Base-by-base conservation (phyloP, 2,329 filamentous ascomycete species). In the Cercospora sp. region DNA sequence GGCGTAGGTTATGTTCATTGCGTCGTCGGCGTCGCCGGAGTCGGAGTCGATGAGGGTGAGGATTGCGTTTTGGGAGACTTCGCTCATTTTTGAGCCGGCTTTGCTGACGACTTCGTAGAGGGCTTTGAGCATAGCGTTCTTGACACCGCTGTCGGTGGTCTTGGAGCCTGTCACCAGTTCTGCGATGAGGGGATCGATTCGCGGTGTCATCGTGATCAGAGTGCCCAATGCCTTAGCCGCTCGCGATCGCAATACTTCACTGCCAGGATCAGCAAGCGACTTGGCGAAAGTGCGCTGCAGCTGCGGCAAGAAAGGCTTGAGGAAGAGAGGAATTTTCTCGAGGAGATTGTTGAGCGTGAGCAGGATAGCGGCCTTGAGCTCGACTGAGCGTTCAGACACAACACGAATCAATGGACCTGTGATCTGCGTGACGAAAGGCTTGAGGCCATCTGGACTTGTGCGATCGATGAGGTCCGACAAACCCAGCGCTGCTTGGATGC, bases 381-480 rank as follows among this genome's bases (percentile, higher is more conserved):
- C 96, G 2, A 93, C 93, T 2, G 95, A 97, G 70, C 94, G 89
- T 80, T 99, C 95, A 5, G 95, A 97, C 18, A 99, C 94, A 23
- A 98, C 94, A 86, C 95, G 92, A 79, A 99, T 99, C 64, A 99
- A 87, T 23, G 96, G 95, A 77, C 95, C 95, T 5, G 96, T 98
- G 74, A 99, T 97, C 77, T 97, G 94, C 31, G 94, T 97, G 68
- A 99, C 95, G 76, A 96, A 98, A 7, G 94, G 93, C 80, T 95
- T 96, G 70, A 99, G 84, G 20, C 94, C 90, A 67, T 93, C 90
- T 72, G 93, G 88, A 79, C 90, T 94, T 28, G 95, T 96, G 67
- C 95, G 89, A 81, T 98, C 95, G 72, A 98, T 91, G 72, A 99
- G 91, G 78, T 99, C 96, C 2, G 94, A 96, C 73, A 99, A 96